These are phyloP conservation scores for Neoscytalidium dimidiatum DNA, from an alignment of 2,329 filamentous ascomycete genomes.

Conservation along the genomic window DNA sequence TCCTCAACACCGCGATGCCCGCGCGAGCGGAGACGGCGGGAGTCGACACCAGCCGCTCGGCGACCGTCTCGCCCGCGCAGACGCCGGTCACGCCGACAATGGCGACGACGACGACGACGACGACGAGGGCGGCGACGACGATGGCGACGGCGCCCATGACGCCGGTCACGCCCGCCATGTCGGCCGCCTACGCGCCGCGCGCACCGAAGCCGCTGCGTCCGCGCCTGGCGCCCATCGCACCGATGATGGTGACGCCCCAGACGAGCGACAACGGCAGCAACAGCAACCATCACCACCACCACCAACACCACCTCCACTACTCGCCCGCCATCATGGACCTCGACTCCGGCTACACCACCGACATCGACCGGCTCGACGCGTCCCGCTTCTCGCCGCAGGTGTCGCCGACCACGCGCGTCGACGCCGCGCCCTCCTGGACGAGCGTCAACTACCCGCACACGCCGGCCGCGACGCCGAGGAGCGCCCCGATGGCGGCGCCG, in stretches of 20 bases:
- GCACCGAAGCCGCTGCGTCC: constrained; percentile 26
- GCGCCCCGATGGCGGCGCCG: not conserved
- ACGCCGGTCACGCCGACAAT: not conserved
- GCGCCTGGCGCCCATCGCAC: constrained; percentile 23
- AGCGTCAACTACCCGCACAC: constrained; percentile 39
- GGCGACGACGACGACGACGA: not conserved
- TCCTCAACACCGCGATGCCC: not conserved
- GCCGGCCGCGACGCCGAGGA: constrained; percentile 8
- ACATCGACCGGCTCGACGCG: constrained; percentile 41
- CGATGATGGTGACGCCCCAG: not conserved
- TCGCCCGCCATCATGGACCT: constrained; percentile 23
- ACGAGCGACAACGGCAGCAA: not conserved
- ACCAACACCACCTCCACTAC: not conserved
- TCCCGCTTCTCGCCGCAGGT: constrained; percentile 41
- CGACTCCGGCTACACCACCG: constrained; percentile 45
- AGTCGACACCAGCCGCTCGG: not conserved
- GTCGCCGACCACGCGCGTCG: constrained; percentile 37
- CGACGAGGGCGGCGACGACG: not conserved
- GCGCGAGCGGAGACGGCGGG: not conserved
- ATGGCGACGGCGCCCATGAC: no score
- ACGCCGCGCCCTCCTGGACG: no score
- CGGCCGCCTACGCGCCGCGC: not conserved
- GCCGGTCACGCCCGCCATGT: not conserved
- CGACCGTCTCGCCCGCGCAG: not conserved
- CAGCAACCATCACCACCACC: not conserved